Percentiles rank a stretch among this genome's conserved stretches.
Evolutionary conservation across 1,284 basidiomycete species (phyloP).

Genomic region (Meira nashicola): DNA sequence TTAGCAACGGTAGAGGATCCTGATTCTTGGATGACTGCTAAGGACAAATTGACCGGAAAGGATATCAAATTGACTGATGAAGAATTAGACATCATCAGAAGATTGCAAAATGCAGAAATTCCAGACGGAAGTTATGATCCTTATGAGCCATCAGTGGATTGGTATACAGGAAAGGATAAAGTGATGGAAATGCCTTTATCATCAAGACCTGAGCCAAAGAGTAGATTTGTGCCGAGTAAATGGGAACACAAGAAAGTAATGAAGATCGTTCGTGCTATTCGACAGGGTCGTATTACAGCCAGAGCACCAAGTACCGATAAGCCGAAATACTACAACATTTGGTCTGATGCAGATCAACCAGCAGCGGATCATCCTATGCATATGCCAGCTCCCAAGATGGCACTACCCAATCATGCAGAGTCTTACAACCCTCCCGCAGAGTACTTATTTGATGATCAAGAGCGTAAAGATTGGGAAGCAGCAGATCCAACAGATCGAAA

Average conservation of each 20-base stretch:
- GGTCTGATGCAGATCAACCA: constrained; percentile 62
- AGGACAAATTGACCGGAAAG: constrained; percentile 80
- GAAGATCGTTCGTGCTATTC: constrained; percentile 98
- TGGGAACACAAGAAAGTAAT: constrained; percentile 99
- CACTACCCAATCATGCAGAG: constrained; percentile 83
- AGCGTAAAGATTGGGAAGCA: constrained; percentile 77
- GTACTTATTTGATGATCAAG: constrained; percentile 84
- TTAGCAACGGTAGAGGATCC: constrained; percentile 88
- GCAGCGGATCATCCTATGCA: constrained; percentile 61
- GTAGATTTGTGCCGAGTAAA: constrained; percentile 93
- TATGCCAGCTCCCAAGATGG: constrained; percentile 86
- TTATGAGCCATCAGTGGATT: constrained; percentile 88
- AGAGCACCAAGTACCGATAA: constrained; percentile 67
- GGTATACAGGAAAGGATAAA: constrained; percentile 94
- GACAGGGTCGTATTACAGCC: constrained; percentile 86
- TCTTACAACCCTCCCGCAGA: constrained; percentile 98
- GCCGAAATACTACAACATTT: constrained; percentile 80
- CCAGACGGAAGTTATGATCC: constrained; percentile 75
- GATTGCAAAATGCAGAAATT: constrained; percentile 82
- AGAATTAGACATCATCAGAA: constrained; percentile 90
- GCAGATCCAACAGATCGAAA: constrained; percentile 87
- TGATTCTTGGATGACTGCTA: constrained; percentile 84
- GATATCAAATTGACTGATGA: constrained; percentile 82
- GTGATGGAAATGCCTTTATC: constrained; percentile 89
- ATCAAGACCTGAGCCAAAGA: constrained; percentile 87